phyloP scores from a whole-genome alignment of 352 stramenopile genomes.

The Phytophthora parvispora region DNA sequence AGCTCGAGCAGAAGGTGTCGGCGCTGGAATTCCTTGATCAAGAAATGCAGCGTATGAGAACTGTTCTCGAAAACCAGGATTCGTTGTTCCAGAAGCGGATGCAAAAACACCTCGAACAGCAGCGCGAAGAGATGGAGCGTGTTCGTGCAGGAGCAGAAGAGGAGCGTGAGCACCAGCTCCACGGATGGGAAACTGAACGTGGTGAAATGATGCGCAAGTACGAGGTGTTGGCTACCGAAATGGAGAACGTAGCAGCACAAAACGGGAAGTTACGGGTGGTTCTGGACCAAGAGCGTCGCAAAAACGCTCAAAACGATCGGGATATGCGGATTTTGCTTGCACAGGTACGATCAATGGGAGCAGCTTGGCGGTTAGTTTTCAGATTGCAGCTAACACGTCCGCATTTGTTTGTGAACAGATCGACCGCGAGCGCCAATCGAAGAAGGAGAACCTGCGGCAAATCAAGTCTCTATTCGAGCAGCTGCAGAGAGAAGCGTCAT shows the following conservation, averaged over 20 bases:
- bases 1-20: conserved; percentile 60
- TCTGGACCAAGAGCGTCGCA: conserved; percentile 56
- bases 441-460: conserved; percentile 76
- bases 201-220: conserved; percentile 57
- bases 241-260: conserved; percentile 56
- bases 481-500: conserved; percentile 64
- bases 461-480: conserved; percentile 86
- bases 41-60: conserved; percentile 76
- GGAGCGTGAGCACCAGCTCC: conserved; percentile 39
- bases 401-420: conserved; percentile 36
- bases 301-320: conserved; percentile 60
- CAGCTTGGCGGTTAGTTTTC: background rate
- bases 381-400: background rate
- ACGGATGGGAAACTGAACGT: conserved; percentile 42
- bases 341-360: conserved; percentile 38
- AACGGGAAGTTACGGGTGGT: conserved; percentile 58
- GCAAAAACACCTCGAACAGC: conserved; percentile 55
- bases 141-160: conserved; percentile 42
- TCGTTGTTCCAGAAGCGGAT: conserved; percentile 61
- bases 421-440: conserved; percentile 72
- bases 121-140: conserved; percentile 56
- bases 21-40: conserved; percentile 75
- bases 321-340: conserved; percentile 75
- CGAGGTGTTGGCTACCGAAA: conserved; percentile 41
- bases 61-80: conserved; percentile 63